Evolutionary conservation across 2,329 filamentous ascomycete species (phyloP), one percentile per base, ranked within the genome.

Genomic region (Botrytis galanthina): DNA sequence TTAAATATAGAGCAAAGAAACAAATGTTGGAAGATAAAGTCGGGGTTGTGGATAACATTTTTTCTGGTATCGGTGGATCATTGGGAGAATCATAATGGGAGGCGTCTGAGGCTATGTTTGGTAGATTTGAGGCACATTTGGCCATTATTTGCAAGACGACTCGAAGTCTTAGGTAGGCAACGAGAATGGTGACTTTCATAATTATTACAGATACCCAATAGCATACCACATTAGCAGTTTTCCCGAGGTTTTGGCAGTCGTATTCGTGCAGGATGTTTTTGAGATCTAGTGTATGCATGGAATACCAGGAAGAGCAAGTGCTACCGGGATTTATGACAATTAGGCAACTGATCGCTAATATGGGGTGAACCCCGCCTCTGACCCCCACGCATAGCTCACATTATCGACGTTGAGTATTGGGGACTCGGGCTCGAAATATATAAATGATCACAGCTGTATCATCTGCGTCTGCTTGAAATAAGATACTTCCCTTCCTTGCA

Each of bases 201-300:
- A 54, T n/a, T 29, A 29, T n/a, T 57, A 44, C n/a, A 54, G 59
- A 71, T 64, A 51, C n/a, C 32, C 26, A 64, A 63, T 71, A 71
- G 32, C 42, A 64, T 51, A 39, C 29, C 22, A 5, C 32, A 71
- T 39, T 48, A n/a, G 69, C 32, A 22, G 18, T 29, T 22, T 59
- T 54, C 22, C 26, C 26, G n/a, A 32, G 35, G 18, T 22, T 64
- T 22, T 61, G 18, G 16, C 12, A 5, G 42, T 51, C 14, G 22
- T 39, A 51, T 51, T 51, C 46, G 35, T 68, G 54, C 10, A 57
- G 3, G n/a, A n/a, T 42, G 35, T 42, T 26, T 39, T 22, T 16
- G 29, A 37, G 35, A 16, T 59, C 37, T 69, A 32, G n/a, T 57
- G 22, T 42, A 69, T 42, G 48, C 66, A 26, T 69, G 2, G 32